These are phyloP conservation scores for Naganishia onofrii DNA, from an alignment of 768 basidiomycete species.

Conservation along the genomic window DNA sequence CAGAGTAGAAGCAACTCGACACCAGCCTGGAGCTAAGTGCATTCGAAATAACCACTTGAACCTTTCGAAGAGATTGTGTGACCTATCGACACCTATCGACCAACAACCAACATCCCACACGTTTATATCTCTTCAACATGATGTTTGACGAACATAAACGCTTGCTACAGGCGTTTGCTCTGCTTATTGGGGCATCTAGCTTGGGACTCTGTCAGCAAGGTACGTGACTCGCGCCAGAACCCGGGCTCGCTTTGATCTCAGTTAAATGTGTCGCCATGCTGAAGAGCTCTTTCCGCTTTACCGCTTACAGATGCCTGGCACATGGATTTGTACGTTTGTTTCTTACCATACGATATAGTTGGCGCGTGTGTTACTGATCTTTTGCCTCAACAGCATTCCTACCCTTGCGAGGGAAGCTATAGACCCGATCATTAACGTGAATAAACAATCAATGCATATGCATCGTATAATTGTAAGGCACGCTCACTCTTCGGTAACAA, in stretches of 20 bases:
- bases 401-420: slow-evolving; percentile 40
- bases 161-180: not conserved
- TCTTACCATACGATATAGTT: no score
- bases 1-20: no score
- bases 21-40: no score
- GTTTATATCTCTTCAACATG: not conserved
- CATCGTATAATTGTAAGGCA: slow-evolving; percentile 41
- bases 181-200: not conserved
- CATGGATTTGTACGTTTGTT: slow-evolving; percentile 7
- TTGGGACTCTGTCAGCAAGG: not conserved
- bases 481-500: not conserved
- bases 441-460: slow-evolving; percentile 41
- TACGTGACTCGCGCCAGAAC: not conserved
- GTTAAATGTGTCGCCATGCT: not conserved
- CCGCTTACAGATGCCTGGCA: slow-evolving; percentile 13
- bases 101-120: no score
- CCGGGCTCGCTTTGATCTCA: no score
- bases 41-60: no score
- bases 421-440: slow-evolving; percentile 46
- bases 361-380: not conserved
- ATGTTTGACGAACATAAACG: not conserved
- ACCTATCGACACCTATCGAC: no score
- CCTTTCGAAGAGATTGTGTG: no score
- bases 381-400: slow-evolving; percentile 29
- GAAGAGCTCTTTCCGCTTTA: not conserved